Evolutionary conservation across 768 basidiomycete species (phyloP).

Genomic region (Tricholomella constricta): DNA sequence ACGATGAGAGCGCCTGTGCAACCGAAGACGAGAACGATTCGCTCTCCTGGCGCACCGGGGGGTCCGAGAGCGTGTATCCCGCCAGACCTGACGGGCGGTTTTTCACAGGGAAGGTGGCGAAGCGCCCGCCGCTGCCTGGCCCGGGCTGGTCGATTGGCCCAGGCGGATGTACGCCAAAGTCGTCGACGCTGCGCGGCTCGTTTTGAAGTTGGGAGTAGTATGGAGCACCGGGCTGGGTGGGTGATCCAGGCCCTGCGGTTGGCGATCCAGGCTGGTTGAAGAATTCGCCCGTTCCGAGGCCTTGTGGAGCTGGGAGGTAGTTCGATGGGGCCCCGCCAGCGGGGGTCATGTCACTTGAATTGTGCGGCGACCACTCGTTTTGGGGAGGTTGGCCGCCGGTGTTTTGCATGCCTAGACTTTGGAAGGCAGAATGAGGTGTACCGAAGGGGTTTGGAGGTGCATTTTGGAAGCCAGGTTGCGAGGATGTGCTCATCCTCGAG

Average conservation of each 20-base stretch:
- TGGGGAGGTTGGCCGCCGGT: constrained; percentile 8
- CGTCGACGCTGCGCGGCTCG: constrained; percentile 34
- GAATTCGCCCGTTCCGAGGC: constrained; percentile 26
- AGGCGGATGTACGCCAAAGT: constrained; percentile 37
- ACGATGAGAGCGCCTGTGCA: constrained; percentile 30
- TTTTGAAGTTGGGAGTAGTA: constrained; percentile 9
- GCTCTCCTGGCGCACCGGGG: constrained; percentile 27
- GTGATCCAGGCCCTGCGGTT: constrained; percentile 8
- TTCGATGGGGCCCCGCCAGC: constrained; percentile 7
- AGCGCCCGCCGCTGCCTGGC: constrained; percentile 45
- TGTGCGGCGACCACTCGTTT: constrained; percentile 11
- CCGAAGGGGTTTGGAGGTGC: constrained; percentile 6
- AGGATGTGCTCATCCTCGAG: constrained; percentile 1
- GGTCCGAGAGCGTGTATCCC: constrained; percentile 31
- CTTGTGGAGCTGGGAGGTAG: constrained; percentile 34
- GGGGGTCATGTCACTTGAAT: constrained; percentile 2
- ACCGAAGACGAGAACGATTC: constrained; percentile 40
- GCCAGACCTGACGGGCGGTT: constrained; percentile 27
- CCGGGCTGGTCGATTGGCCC: constrained; percentile 22
- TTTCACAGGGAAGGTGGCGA: constrained; percentile 69
- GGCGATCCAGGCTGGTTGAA: constrained; percentile 25
- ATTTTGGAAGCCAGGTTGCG: constrained; percentile 1
- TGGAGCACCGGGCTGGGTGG: constrained; percentile 11
- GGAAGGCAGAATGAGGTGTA: constrained; percentile 5
- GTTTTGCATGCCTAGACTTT: constrained; percentile 1